These are phyloP conservation scores for Maudiozyma bulderi DNA, from an alignment of 805 yeast species.

Conservation along the genomic window DNA sequence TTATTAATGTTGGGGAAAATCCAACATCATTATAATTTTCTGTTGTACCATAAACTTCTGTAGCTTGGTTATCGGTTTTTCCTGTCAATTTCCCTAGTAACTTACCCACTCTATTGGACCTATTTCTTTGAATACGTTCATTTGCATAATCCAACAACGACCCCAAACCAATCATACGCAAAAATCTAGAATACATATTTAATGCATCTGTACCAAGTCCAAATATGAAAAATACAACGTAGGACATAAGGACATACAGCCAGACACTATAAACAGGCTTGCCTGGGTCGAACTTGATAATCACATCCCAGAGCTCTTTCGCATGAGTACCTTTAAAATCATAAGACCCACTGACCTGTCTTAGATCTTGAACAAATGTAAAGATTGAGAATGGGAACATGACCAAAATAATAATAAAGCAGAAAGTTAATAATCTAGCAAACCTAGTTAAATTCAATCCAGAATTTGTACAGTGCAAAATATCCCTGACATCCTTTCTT, in stretches of 20 bases:
- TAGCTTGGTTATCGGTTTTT: background rate
- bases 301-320: conserved; percentile 34
- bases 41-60: background rate
- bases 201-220: conserved; percentile 74
- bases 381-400: conserved; percentile 60
- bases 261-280: conserved; percentile 39
- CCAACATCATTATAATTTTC: background rate
- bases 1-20: background rate
- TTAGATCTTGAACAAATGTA: conserved; percentile 37
- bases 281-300: conserved; percentile 35
- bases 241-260: conserved; percentile 51
- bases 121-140: conserved; percentile 11
- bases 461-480: conserved; percentile 64
- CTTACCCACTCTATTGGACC: conserved; percentile 13
- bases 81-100: conserved; percentile 12
- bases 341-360: conserved; percentile 21
- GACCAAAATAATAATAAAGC: conserved; percentile 50
- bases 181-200: conserved; percentile 38
- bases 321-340: conserved; percentile 32
- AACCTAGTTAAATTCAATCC: conserved; percentile 61
- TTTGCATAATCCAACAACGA: conserved; percentile 23
- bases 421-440: conserved; percentile 58
- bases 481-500: conserved; percentile 59
- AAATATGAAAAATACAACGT: conserved; percentile 57
- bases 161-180: conserved; percentile 29